Percentiles rank a stretch among this genome's conserved stretches.
Conservation (phyloP, 768 basidiomycete species). For the Gyrodon lividus region DNA sequence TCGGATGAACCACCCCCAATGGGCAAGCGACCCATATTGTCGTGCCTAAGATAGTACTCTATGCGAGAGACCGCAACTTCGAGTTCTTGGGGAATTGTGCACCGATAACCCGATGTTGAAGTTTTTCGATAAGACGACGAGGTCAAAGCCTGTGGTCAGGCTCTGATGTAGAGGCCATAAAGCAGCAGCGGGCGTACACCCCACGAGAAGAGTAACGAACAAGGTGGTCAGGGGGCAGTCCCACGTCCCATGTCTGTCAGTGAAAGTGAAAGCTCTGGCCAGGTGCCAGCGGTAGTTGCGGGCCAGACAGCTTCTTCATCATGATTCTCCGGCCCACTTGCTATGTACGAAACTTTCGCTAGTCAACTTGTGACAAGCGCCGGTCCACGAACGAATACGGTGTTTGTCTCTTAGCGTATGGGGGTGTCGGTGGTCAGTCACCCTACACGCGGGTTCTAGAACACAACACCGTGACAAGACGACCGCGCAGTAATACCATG, state of each 20-base stretch:
- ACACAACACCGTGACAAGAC: too few species aligned
- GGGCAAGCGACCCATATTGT: slow-evolving; percentile 59
- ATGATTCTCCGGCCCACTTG: too few species aligned
- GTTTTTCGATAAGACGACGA: slow-evolving; percentile 43
- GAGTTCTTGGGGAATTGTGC: slow-evolving; percentile 52
- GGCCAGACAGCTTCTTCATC: too few species aligned
- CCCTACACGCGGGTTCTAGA: too few species aligned
- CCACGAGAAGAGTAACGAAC: slow-evolving; percentile 1
- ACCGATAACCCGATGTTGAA: slow-evolving; percentile 54
- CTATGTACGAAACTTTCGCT: too few species aligned
- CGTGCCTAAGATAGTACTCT: slow-evolving; percentile 41
- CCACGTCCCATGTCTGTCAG: neutral
- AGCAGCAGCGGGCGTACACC: slow-evolving; percentile 9
- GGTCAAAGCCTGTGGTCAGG: slow-evolving; percentile 36
- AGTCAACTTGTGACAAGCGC: too few species aligned
- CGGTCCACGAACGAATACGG: too few species aligned
- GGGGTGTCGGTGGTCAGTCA: too few species aligned
- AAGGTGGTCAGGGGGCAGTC: slow-evolving; percentile 2
- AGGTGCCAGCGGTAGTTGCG: too few species aligned
- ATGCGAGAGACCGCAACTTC: slow-evolving; percentile 55
- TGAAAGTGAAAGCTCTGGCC: neutral
- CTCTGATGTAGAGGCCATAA: slow-evolving; percentile 32
- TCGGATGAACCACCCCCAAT: slow-evolving; percentile 58
- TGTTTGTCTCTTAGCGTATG: too few species aligned
- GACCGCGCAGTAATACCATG: too few species aligned